These are phyloP conservation scores for Dillenia suffruticosa DNA, from an alignment of 164 flowering plant genomes.

Conservation along the genomic window DNA sequence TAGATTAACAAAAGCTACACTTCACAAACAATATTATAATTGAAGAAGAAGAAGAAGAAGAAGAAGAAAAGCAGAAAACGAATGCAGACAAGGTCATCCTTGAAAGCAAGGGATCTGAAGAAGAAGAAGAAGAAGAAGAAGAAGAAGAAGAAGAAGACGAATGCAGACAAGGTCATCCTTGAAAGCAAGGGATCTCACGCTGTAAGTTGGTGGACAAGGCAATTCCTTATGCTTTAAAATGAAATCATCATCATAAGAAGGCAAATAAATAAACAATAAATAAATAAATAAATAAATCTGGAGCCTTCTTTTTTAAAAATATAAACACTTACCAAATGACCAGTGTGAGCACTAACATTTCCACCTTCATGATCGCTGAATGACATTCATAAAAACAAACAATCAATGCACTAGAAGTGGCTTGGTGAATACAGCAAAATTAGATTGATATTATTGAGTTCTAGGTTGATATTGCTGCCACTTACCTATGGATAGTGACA, in stretches of 20 bases:
- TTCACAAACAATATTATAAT: too few relatives aligned
- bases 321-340: conserved; percentile 68
- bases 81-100: too few relatives aligned
- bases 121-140: too few relatives aligned
- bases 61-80: too few relatives aligned
- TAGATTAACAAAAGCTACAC: too few relatives aligned
- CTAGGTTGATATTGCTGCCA: not conserved
- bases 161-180: too few relatives aligned
- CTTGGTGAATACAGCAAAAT: not conserved
- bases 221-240: too few relatives aligned
- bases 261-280: not conserved
- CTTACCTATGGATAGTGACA: conserved; percentile 86
- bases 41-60: too few relatives aligned
- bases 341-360: conserved; percentile 98
- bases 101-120: too few relatives aligned
- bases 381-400: conserved; percentile 3
- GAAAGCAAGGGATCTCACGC: too few relatives aligned
- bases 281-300: not conserved
- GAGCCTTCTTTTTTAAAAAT: not conserved
- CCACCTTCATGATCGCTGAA: conserved; percentile 99
- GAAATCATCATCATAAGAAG: not conserved
- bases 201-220: too few relatives aligned
- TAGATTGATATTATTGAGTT: not conserved
- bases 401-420: not conserved
- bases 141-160: too few relatives aligned